These are phyloP conservation scores for Penicillium crystallinum DNA, from an alignment of 495 filamentous ascomycete genomes.

Conservation along the genomic window DNA sequence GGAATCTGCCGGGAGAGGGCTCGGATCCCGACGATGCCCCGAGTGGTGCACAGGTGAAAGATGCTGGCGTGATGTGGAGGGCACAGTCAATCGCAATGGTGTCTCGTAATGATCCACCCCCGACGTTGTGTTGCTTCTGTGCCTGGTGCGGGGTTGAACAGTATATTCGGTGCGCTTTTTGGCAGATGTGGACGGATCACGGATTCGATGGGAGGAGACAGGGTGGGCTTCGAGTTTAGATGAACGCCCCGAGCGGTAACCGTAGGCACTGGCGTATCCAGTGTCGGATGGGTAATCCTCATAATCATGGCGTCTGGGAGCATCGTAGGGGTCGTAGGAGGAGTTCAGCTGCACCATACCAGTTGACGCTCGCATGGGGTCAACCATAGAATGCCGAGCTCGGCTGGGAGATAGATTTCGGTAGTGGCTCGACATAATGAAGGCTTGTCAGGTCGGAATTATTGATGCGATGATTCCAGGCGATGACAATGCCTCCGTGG, in stretches of 20 bases:
- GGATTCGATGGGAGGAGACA: constrained; percentile 31
- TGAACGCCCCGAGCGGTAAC: constrained; percentile 21
- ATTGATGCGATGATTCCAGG: neutral
- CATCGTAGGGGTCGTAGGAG: constrained; percentile 33
- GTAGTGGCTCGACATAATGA: constrained; percentile 17
- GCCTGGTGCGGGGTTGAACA: constrained; percentile 33
- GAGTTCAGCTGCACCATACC: constrained; percentile 39
- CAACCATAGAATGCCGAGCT: constrained; percentile 26
- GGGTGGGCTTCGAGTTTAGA: constrained; percentile 35
- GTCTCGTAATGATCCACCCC: constrained; percentile 23
- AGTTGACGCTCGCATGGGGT: constrained; percentile 46
- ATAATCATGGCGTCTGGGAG: constrained; percentile 25
- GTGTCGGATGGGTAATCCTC: constrained; percentile 33
- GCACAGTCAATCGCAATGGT: constrained; percentile 23
- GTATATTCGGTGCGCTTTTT: constrained; percentile 42
- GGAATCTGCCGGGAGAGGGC: constrained; percentile 25
- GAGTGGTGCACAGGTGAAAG: constrained; percentile 28
- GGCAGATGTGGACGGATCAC: constrained; percentile 27
- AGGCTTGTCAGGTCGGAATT: neutral
- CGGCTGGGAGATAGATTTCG: constrained; percentile 31
- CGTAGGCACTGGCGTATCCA: constrained; percentile 28
- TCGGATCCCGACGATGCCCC: constrained; percentile 23
- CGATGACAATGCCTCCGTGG: neutral
- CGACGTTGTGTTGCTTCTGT: constrained; percentile 36
- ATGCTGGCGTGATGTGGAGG: constrained; percentile 21